phyloP scores from a whole-genome alignment of 1,284 basidiomycete genomes.

The Irpex rosettiformis region DNA sequence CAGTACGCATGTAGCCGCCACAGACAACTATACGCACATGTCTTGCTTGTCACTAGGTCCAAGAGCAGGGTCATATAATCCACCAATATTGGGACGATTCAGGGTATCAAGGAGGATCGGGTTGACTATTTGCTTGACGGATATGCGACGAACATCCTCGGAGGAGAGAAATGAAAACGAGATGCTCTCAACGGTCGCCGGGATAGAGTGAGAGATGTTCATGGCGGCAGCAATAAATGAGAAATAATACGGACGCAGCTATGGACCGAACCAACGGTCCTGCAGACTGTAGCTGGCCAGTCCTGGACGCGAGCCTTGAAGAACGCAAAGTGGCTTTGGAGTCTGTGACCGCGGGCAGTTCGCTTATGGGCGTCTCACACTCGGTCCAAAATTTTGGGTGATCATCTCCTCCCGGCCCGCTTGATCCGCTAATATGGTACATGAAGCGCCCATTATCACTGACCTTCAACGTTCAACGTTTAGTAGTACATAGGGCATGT shows the following conservation, averaged over 20 bases:
- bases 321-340: background rate
- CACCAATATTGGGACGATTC: constrained; percentile 88
- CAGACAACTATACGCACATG: constrained; percentile 57
- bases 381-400: constrained; percentile 1
- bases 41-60: constrained; percentile 88
- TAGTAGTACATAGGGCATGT: background rate
- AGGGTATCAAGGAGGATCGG: constrained; percentile 92
- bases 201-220: constrained; percentile 91
- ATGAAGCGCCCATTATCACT: background rate
- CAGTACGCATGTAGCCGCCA: constrained; percentile 6
- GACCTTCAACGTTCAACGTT: background rate
- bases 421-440: background rate
- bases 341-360: background rate
- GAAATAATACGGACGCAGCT: background rate
- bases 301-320: background rate
- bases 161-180: constrained; percentile 95
- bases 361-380: background rate
- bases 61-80: constrained; percentile 93
- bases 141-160: constrained; percentile 91
- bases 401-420: background rate
- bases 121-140: constrained; percentile 96
- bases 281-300: background rate
- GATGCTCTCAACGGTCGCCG: constrained; percentile 80
- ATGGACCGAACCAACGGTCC: background rate
- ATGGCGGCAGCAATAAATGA: constrained; percentile 39